Evolutionary conservation across 768 basidiomycete genomes (phyloP).

Genomic region (Bullera alba): DNA sequence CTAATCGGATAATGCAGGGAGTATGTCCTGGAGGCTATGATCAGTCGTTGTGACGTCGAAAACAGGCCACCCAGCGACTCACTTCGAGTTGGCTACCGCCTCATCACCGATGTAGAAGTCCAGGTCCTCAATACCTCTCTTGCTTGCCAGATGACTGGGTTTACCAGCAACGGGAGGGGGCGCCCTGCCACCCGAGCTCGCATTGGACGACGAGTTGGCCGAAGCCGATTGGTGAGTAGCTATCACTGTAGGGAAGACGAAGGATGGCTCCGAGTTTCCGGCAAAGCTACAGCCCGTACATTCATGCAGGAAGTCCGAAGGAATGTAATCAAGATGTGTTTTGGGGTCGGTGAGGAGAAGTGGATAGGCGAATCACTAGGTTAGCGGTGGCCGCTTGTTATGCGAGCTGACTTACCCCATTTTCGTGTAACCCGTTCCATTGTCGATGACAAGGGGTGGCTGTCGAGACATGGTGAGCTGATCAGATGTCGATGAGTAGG

Average conservation of each 20-base stretch:
- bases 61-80: slow-evolving; percentile 3
- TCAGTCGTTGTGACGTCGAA: neutral
- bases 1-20: slow-evolving; percentile 92
- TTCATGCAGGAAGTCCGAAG: neutral
- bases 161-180: slow-evolving; percentile 65
- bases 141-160: slow-evolving; percentile 86
- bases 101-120: slow-evolving; percentile 99
- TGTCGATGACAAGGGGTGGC: slow-evolving; percentile 94
- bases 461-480: slow-evolving; percentile 64
- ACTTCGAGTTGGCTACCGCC: slow-evolving; percentile 85
- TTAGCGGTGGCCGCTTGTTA: neutral
- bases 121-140: slow-evolving; percentile 95
- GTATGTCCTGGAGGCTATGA: slow-evolving; percentile 72
- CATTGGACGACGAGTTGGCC: slow-evolving; percentile 31
- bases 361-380: no score
- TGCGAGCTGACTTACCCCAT: slow-evolving; percentile 62
- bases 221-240: slow-evolving; percentile 71
- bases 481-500: neutral
- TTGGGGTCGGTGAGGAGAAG: slow-evolving; percentile 1
- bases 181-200: slow-evolving; percentile 49
- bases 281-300: slow-evolving; percentile 78
- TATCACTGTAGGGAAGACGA: slow-evolving; percentile 97
- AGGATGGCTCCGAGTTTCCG: slow-evolving; percentile 97
- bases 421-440: slow-evolving; percentile 95
- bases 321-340: neutral